Base-by-base conservation (phyloP, 2,329 filamentous ascomycete genomes). In the Diatrype stigma region DNA sequence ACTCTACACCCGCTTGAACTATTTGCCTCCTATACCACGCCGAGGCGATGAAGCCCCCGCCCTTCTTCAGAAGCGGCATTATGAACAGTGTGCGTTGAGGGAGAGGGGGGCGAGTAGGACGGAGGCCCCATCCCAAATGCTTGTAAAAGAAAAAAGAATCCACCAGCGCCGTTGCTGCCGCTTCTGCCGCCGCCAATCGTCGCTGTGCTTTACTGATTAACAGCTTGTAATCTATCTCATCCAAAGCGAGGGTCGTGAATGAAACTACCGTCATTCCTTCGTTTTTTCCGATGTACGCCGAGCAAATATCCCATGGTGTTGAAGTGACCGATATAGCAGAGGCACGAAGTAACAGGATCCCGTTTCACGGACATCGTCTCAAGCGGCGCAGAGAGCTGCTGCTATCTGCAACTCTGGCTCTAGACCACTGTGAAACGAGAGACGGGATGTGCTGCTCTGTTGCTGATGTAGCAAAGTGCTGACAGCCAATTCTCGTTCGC, bases 181-280 rank as follows among this genome's bases (percentile, higher is more conserved):
- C 48, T 59, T 37, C 34, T 37, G 34, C 34, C 34, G 40, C 40
- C 22, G 40, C 21, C 40, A n/a, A 23, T 19, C 21, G 16, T 44
- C 40, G 63, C 65, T 65, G 61, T 60, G 60, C 63, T 65, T 60
- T 60, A 59, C 53, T 66, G 59, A 67, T 67, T 64, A 67, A 64
- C 59, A 66, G 56, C 60, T 57, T 65, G 60, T 58, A 55, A n/a
- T 63, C 61, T 64, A 64, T 63, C 56, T 61, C 58, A 61, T 63
- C 51, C 54, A 64, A 63, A 67, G 63, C 63, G 65, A 67, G 63
- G 56, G 65, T 66, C 63, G 56, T 66, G 61, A 65, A 64, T 56
- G 57, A 60, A 56, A 60, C 56, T 57, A 57, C 54, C 45, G 37
- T 51, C 32, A 56, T 55, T 57, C 53, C 48, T 59, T 61, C 58